Base-by-base conservation (phyloP, 148 eudicot genomes). In the Persicaria tinctoria region DNA sequence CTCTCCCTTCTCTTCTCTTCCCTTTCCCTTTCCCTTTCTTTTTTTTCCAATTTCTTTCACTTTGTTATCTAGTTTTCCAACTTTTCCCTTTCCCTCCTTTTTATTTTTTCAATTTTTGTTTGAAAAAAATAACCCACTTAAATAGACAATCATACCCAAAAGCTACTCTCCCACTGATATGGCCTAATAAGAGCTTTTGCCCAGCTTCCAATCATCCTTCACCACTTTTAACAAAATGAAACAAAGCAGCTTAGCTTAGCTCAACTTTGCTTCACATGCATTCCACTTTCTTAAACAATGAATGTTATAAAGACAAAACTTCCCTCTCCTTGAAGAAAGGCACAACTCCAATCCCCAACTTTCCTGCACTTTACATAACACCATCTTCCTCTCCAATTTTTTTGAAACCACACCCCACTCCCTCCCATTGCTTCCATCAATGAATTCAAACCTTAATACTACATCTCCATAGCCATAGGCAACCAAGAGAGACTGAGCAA, bases 231-330 rank as follows among this genome's bases (percentile, higher is more conserved):
- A 55, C 18, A 55, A n/a, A 55, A 14, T 7, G n/a, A 55, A 55
- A 18, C 16, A 55, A 7, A 55, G 20, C 2, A 55, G n/a, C 16
- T 14, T 55, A 55, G 59, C 59, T 55, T 55, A 55, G 59, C 59
- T n/a, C 6, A 55, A 55, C 59, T n/a, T 55, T 64, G n/a, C 46
- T 64, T 64, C 45, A 64, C 70, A 68, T 45, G 49, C 49, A 41
- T 45, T 68, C 48, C 48, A 14, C n/a, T 53, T 53, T 53, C 57
- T 32, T 32, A 32, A 32, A 32, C 41, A 32, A 32, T 32, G 41
- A 3, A 32, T 32, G 41, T 32, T 32, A 32, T 32, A 32, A 32
- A 32, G 41, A 32, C 41, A 32, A 32, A 32, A 32, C 41, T 32
- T 32, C 41, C 41, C 41, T 32, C 41, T 32, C 41, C 41, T 32